These are phyloP conservation scores for Bombardia bombarda DNA, from an alignment of 495 filamentous ascomycete species.

Conservation along the genomic window DNA sequence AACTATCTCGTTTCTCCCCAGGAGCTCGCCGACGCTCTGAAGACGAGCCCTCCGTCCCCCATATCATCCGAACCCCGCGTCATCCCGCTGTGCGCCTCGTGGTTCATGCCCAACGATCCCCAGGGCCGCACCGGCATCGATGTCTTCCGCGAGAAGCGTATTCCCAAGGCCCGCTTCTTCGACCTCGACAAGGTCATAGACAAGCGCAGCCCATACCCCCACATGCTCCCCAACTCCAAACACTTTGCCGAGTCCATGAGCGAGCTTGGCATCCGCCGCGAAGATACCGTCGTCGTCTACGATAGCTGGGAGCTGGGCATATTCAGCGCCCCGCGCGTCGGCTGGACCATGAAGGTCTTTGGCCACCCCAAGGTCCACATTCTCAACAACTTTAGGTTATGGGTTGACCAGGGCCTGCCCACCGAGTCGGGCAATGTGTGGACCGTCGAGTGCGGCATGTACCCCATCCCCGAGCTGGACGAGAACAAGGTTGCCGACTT, in stretches of 20 bases:
- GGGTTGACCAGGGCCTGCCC: constrained; percentile 74
- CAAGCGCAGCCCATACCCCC: constrained; percentile 78
- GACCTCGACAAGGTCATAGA: constrained; percentile 89
- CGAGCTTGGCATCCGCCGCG: constrained; percentile 70
- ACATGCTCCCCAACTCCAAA: constrained; percentile 84
- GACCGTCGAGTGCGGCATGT: constrained; percentile 48
- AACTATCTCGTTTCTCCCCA: constrained; percentile 79
- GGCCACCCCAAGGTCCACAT: constrained; percentile 87
- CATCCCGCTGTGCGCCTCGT: constrained; percentile 82
- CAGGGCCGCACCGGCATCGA: constrained; percentile 62
- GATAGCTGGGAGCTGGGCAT: constrained; percentile 83
- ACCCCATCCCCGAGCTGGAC: constrained; percentile 45
- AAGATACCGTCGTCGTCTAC: constrained; percentile 89
- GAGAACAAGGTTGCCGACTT: constrained; percentile 48
- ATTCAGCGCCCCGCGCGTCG: constrained; percentile 87
- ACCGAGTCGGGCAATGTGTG: constrained; percentile 69
- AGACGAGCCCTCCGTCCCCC: constrained; percentile 63
- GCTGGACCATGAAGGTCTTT: constrained; percentile 85
- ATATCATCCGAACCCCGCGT: constrained; percentile 71
- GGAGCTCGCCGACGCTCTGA: constrained; percentile 71
- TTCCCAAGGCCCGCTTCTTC: constrained; percentile 91
- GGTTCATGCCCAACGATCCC: constrained; percentile 89
- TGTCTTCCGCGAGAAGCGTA: constrained; percentile 66
- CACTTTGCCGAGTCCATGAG: constrained; percentile 84
- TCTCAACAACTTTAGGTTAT: constrained; percentile 88